Conservation (phyloP, 139 green algal species). For the Chlorella sp. region DNA sequence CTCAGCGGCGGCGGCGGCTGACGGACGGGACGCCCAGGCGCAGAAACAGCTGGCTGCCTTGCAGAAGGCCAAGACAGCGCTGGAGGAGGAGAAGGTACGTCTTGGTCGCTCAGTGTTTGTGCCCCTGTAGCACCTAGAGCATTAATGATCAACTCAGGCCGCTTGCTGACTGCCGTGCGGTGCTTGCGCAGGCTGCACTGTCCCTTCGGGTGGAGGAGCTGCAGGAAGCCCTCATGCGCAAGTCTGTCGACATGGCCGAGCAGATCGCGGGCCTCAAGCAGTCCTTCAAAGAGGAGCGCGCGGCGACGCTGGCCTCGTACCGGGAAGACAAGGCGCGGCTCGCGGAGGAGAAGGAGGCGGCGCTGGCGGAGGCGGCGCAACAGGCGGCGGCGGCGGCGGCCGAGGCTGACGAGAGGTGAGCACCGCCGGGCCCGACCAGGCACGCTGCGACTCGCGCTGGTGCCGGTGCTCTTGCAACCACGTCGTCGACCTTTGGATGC, state of each 20-base stretch:
- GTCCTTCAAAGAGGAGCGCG: conserved; percentile 13
- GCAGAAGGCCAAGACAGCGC: conserved; percentile 2
- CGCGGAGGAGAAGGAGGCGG: background rate
- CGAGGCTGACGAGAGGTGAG: conserved; percentile 7
- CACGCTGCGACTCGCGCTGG: background rate
- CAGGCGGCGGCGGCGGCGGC: background rate
- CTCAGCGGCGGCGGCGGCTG: conserved; percentile 7
- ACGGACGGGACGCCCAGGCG: background rate
- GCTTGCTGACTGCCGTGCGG: background rate
- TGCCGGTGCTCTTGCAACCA: background rate
- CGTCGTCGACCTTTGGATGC: background rate
- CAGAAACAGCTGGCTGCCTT: conserved; percentile 15
- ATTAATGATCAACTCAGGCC: background rate
- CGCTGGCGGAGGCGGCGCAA: background rate
- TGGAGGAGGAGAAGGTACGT: conserved; percentile 13
- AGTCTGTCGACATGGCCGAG: conserved; percentile 31
- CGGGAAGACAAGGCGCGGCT: conserved; percentile 11
- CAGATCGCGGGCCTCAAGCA: conserved; percentile 19
- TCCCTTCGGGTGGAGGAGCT: conserved; percentile 11
- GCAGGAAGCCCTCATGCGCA: conserved; percentile 30
- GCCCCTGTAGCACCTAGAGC: no score
- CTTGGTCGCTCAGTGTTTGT: background rate
- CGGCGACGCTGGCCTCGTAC: background rate
- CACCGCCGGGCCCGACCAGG: no score
- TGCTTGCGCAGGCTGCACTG: conserved; percentile 5